Percentiles rank a stretch among this genome's conserved stretches.
phyloP scores from a whole-genome alignment of 352 stramenopile species.

The Globisporangium okanoganense region DNA sequence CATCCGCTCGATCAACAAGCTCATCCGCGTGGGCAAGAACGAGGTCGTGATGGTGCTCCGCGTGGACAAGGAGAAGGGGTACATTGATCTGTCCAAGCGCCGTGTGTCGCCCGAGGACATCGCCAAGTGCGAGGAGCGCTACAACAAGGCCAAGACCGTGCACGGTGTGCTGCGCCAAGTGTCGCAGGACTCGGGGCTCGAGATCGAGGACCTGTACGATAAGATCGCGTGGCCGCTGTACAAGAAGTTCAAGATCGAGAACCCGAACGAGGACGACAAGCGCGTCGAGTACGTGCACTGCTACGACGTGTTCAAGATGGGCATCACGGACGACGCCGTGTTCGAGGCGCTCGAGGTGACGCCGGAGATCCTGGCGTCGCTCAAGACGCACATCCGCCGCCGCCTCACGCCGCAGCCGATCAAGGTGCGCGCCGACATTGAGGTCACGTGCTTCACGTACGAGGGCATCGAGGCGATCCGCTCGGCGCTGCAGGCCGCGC shows the following conservation, averaged over 20 bases:
- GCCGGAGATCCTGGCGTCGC: constrained; percentile 76
- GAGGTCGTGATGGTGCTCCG: constrained; percentile 99
- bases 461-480: constrained; percentile 99
- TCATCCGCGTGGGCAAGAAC: constrained; percentile 99
- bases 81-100: constrained; percentile 99
- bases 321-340: constrained; percentile 89
- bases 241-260: constrained; percentile 94
- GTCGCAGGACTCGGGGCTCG: constrained; percentile 67
- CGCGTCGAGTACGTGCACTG: constrained; percentile 94
- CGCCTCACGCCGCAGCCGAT: constrained; percentile 98
- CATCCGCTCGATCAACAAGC: constrained; percentile 99
- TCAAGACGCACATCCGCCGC: constrained; percentile 96
- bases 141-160: constrained; percentile 99
- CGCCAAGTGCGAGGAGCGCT: constrained; percentile 97
- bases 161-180: constrained; percentile 92
- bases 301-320: constrained; percentile 99
- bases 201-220: constrained; percentile 84
- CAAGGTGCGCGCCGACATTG: constrained; percentile 99
- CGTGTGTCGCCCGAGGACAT: constrained; percentile 99
- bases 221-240: constrained; percentile 98
- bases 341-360: constrained; percentile 92
- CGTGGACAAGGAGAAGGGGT: constrained; percentile 99
- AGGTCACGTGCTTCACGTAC: constrained; percentile 99
- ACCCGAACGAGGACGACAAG: constrained; percentile 73
- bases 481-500: constrained; percentile 91